Evolutionary conservation across 2,329 filamentous ascomycete species (phyloP), one percentile per base, ranked within the genome.

Genomic region (Colletotrichum karsti): DNA sequence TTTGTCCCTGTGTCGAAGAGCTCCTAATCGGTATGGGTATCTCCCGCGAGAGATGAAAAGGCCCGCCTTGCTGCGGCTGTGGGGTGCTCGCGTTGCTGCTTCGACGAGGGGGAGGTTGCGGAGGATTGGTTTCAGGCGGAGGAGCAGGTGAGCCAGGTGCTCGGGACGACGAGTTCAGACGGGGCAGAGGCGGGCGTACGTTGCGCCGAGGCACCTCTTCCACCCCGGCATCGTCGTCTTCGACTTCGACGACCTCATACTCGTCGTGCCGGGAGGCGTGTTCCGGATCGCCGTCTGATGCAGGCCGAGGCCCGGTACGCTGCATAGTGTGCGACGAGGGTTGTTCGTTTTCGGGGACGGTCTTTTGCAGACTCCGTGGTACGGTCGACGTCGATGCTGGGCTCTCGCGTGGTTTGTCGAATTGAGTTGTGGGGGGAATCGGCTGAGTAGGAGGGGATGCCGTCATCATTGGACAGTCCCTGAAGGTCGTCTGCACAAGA

Each of bases 161-260:
- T 42, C 69, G 56, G 9, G 69, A 71, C 53, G 67, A 65, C 9
- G 69, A 71, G 26, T 64, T 71, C 44, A 71, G 59, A 60, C 69
- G 67, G 46, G 69, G 69, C 13, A 71, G 39, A 42, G 62, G 57
- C 22, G 50, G 67, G 35, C 60, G 35, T 3, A 55, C 56, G 33
- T 50, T 41, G 44, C 37, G 35, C 56, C 51, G 68, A 22, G 51
- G 66, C 7, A 37, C 66, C 55, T 69, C 62, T 20, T 67, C 63
- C 10, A 33, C 35, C 20, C 63, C 54, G 18, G 48, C 41, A 26
- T 44, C 63, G 2, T 41, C 41, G 12, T 70, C 63, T 7, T 71
- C 59, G 37, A 61, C 68, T 22, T 65, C 63, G n/a, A 68, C 69
- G 22, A 68, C 69, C 46, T 71, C 67, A 53, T 70, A 64, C 51